Evolutionary conservation across 2,329 filamentous ascomycete genomes (phyloP).

Genomic region (Hymenotorrendiella dingleyae): DNA sequence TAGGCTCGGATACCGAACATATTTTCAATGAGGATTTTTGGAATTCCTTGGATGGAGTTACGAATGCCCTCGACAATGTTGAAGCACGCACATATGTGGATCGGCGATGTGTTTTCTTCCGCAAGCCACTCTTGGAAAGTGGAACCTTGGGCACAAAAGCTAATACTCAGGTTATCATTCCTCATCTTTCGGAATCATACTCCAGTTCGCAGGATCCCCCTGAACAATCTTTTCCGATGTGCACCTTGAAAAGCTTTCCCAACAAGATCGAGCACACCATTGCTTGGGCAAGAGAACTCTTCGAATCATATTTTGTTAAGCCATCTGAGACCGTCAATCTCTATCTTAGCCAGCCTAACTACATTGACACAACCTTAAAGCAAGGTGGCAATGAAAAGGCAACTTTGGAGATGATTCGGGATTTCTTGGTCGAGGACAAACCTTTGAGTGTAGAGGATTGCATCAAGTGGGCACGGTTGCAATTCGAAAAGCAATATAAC

Average conservation of each 20-base stretch:
- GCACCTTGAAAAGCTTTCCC: constrained; percentile 92
- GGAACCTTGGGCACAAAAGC: constrained; percentile 98
- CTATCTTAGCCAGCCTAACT: constrained; percentile 87
- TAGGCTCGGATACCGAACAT: constrained; percentile 86
- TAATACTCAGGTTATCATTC: constrained; percentile 94
- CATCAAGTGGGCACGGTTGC: constrained; percentile 85
- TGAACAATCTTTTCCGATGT: constrained; percentile 99
- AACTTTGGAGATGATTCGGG: constrained; percentile 81
- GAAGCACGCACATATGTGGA: constrained; percentile 96
- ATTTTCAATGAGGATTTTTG: constrained; percentile 95
- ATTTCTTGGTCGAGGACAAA: constrained; percentile 87
- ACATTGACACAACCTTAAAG: constrained; percentile 79
- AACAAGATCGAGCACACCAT: constrained; percentile 99
- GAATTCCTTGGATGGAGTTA: constrained; percentile 80
- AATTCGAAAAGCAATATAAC: constrained; percentile 96
- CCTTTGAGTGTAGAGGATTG: constrained; percentile 92
- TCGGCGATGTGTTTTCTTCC: constrained; percentile 95
- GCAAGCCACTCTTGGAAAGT: constrained; percentile 91
- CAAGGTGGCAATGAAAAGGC: constrained; percentile 93
- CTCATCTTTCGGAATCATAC: constrained; percentile 90
- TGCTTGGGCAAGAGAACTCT: constrained; percentile 93
- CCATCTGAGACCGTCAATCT: constrained; percentile 91
- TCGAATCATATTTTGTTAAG: constrained; percentile 90
- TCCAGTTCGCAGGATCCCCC: constrained; percentile 95
- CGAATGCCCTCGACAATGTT: constrained; percentile 95